Conservation (phyloP, 2,329 filamentous ascomycete genomes). For the Xylaria polymorpha region DNA sequence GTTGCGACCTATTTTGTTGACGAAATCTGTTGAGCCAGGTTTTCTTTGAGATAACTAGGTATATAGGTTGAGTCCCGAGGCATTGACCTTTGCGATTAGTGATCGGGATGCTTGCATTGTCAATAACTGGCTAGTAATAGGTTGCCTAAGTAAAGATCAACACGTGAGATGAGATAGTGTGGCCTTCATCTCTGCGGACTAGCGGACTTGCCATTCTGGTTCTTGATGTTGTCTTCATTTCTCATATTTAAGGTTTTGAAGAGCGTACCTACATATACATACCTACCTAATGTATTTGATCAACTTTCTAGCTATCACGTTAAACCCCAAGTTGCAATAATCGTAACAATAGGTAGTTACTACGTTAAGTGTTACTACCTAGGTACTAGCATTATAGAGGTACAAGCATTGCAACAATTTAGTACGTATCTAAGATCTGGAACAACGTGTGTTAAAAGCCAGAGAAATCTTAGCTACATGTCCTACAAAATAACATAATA, state of each 20-base stretch:
- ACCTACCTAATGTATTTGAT: too few relatives aligned
- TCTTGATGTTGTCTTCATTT: slow-evolving; percentile 25
- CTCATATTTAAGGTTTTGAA: not conserved
- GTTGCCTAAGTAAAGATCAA: not conserved
- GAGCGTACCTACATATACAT: too few relatives aligned
- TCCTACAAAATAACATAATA: too few relatives aligned
- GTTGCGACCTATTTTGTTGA: slow-evolving; percentile 20
- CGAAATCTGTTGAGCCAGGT: slow-evolving; percentile 26
- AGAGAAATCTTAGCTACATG: too few relatives aligned
- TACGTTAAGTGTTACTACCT: too few relatives aligned
- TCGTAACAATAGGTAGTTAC: too few relatives aligned
- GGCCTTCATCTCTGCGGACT: not conserved
- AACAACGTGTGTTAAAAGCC: too few relatives aligned
- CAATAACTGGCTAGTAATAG: not conserved
- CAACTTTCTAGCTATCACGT: too few relatives aligned
- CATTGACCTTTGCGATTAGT: slow-evolving; percentile 24
- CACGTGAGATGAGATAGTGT: not conserved
- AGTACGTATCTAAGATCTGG: too few relatives aligned
- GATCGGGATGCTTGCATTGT: slow-evolving; percentile 16
- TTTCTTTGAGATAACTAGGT: slow-evolving; percentile 6
- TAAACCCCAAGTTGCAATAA: too few relatives aligned
- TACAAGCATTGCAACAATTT: too few relatives aligned
- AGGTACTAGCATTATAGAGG: too few relatives aligned
- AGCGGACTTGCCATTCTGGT: slow-evolving; percentile 13
- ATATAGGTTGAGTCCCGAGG: slow-evolving; percentile 11